phyloP scores from a whole-genome alignment of 495 filamentous ascomycete genomes.

The Talaromyces trachyspermus region DNA sequence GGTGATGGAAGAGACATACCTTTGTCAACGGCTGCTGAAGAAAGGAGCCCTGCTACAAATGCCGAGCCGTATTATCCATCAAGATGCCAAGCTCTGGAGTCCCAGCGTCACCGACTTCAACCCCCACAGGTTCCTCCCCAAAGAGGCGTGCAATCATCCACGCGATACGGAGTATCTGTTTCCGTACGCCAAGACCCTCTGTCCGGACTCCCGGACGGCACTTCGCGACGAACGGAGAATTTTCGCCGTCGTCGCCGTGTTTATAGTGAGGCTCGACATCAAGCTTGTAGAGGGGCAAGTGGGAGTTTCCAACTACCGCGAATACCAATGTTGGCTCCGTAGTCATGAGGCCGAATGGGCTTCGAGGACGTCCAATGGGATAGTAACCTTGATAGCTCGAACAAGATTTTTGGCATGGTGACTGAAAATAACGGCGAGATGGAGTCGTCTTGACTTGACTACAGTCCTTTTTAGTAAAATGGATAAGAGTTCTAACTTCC shows the following conservation, averaged over 20 bases:
- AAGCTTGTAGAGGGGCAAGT: constrained; percentile 3
- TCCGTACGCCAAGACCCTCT: constrained; percentile 17
- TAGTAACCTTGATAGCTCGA: background rate
- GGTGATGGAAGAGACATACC: constrained; percentile 12
- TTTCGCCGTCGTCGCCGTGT: constrained; percentile 16
- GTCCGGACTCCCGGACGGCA: constrained; percentile 30
- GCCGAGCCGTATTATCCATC: constrained; percentile 13
- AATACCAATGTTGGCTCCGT: constrained; percentile 17
- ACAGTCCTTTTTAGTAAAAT: too few species aligned
- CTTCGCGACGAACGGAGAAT: constrained; percentile 29
- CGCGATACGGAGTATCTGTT: constrained; percentile 8
- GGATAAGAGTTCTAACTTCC: too few species aligned
- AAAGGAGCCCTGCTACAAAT: constrained; percentile 13
- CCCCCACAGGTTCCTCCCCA: constrained; percentile 9
- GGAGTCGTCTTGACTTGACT: too few species aligned
- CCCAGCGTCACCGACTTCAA: constrained; percentile 10
- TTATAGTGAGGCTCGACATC: constrained; percentile 23
- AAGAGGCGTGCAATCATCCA: background rate
- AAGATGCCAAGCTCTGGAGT: constrained; percentile 10
- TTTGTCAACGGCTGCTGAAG: constrained; percentile 12
- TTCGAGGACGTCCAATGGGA: constrained; percentile 12
- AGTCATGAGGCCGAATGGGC: constrained; percentile 21
- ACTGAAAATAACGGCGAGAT: background rate
- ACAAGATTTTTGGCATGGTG: constrained; percentile 1
- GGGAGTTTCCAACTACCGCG: constrained; percentile 13